Evolutionary conservation across 2,329 filamentous ascomycete genomes (phyloP).

Genomic region (Aspergillus sergii): DNA sequence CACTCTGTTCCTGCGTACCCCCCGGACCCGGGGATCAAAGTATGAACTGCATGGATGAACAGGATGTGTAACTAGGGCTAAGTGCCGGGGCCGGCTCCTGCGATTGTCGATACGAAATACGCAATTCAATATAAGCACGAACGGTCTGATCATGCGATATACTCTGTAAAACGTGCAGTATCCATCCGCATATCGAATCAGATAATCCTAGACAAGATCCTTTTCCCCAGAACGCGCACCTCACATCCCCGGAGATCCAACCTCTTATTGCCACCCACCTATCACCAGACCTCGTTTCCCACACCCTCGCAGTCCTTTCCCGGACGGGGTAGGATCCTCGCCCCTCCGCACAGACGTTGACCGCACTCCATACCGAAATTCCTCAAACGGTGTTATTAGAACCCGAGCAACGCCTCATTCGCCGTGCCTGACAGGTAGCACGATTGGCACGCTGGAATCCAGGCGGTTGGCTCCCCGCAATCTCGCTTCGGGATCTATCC

Average conservation of each 20-base stretch:
- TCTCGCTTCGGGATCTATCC: not conserved
- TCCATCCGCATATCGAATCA: not conserved
- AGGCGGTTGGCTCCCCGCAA: slow-evolving; percentile 7
- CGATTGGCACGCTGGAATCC: not conserved
- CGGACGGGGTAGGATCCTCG: not conserved
- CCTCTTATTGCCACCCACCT: slow-evolving; percentile 1
- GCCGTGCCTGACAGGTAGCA: not conserved
- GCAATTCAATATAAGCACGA: not conserved
- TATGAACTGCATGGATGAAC: not conserved
- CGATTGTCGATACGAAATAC: not conserved
- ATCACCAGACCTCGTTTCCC: not conserved
- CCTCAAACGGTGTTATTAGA: not conserved
- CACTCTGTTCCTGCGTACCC: not conserved
- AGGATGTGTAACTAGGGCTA: not conserved
- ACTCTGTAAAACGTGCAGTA: not conserved
- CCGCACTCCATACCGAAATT: not conserved
- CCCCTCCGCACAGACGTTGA: not conserved
- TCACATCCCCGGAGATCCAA: not conserved
- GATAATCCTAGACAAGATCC: not conserved
- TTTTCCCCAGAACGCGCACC: not conserved
- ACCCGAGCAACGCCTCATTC: not conserved
- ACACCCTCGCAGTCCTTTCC: not conserved
- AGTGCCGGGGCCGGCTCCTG: not conserved
- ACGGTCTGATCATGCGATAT: not conserved
- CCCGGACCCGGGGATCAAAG: not conserved